These are phyloP conservation scores for Russula dissimulans DNA, from an alignment of 768 basidiomycete species.

Conservation along the genomic window DNA sequence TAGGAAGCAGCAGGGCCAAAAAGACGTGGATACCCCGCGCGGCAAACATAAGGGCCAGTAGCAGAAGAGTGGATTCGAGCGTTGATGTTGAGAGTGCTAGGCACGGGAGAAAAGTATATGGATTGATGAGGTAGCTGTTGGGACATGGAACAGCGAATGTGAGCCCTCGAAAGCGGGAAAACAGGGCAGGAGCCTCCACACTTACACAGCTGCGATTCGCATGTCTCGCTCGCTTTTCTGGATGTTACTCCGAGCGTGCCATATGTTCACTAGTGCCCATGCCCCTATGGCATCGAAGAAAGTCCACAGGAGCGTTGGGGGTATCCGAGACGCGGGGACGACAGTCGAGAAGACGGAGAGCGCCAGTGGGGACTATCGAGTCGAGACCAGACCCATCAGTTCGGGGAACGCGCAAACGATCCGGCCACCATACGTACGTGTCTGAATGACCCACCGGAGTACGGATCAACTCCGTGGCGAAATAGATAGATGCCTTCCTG, in stretches of 20 bases:
- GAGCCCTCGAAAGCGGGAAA: not conserved
- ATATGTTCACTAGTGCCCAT: slow-evolving; percentile 58
- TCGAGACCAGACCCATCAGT: not conserved
- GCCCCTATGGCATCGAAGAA: slow-evolving; percentile 58
- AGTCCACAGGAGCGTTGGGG: slow-evolving; percentile 59
- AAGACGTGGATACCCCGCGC: slow-evolving; percentile 41
- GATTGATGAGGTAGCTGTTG: slow-evolving; percentile 78
- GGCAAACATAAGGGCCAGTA: slow-evolving; percentile 63
- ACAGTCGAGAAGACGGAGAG: slow-evolving; percentile 68
- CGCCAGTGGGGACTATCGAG: slow-evolving; percentile 64
- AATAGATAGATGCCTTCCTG: slow-evolving; percentile 84
- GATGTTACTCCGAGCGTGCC: slow-evolving; percentile 51
- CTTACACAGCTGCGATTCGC: slow-evolving; percentile 60
- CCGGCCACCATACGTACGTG: slow-evolving; percentile 63
- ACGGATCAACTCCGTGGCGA: slow-evolving; percentile 71
- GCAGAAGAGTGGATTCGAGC: slow-evolving; percentile 66
- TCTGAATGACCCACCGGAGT: slow-evolving; percentile 75
- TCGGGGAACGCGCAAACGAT: not conserved
- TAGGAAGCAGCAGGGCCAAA: not conserved
- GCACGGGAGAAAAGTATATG: slow-evolving; percentile 73
- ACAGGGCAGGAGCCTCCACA: slow-evolving; percentile 7
- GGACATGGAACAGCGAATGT: not conserved
- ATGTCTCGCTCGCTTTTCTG: slow-evolving; percentile 42
- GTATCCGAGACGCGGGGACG: slow-evolving; percentile 41
- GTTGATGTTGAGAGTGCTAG: slow-evolving; percentile 76